Evolutionary conservation across 2,329 filamentous ascomycete species (phyloP), one percentile per base, ranked within the genome.

Genomic region (Conoideocrella luteorostrata): DNA sequence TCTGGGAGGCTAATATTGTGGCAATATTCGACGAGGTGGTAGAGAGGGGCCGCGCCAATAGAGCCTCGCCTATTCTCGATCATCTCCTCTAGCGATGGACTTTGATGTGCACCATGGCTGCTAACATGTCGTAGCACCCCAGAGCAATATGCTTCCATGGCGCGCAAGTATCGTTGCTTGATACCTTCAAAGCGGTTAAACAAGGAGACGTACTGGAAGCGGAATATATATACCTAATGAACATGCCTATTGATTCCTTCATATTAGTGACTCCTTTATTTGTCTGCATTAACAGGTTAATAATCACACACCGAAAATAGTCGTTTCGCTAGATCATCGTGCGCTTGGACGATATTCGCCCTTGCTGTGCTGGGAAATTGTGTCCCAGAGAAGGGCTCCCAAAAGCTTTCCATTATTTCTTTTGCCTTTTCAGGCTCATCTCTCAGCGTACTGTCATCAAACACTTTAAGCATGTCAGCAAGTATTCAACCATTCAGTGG

Each of bases 21-120:
- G 1, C 51, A 51, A 36, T 55, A 56, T 23, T 56, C 53, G 20
- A 55, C 46, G 1, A 56, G 44, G 21, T 52, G 50, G 17, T 54
- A 56, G 10, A 56, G 29, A 9, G 53, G 53, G 6, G 24, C 37
- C 10, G 47, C 47, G 2, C 53, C 53, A 3, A 47, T 46, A 2
- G 53, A 56, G 2, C 49, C 20, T 7, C 47, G 48, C 5, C 53
- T 47, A n/a, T 45, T 49, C 10, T 41, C 22, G 9, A 53, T 26
- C 37, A 56, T 49, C 22, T 52, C 49, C 21, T 50, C 51, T 5
- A 54, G 37, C 2, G 50, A 41, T 12, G 49, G 53, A 15, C 26
- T 20, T n/a, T 37, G 44, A n/a, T 38, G 22, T 3, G 24, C 26
- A 15, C 41, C 46, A 2, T 47, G 40, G 12, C 50, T 40, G 3